Evolutionary conservation across 345 rosid species (phyloP).

Genomic region (Bruguiera gymnorhiza): DNA sequence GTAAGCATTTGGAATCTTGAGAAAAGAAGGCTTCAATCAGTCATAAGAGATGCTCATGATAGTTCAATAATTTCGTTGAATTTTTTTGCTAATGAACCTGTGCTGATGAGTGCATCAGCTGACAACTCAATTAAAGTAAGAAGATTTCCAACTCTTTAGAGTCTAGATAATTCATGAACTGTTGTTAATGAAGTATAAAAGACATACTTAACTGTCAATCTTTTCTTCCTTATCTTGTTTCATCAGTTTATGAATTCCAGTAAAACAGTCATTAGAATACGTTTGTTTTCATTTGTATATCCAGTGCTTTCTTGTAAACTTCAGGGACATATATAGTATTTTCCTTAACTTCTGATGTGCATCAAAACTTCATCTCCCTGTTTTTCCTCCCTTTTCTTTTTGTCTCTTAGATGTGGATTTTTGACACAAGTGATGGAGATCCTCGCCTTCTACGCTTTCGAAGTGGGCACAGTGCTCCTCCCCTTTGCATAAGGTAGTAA

Average conservation of each 20-base stretch:
- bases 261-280: too few species aligned
- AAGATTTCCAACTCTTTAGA: background rate
- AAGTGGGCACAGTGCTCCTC: conserved; percentile 98
- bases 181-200: too few species aligned
- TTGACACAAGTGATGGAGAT: conserved; percentile 90
- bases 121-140: conserved; percentile 94
- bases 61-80: conserved; percentile 70
- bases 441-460: conserved; percentile 95
- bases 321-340: background rate
- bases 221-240: too few species aligned
- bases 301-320: too few species aligned
- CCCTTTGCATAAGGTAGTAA: conserved; percentile 79
- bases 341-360: background rate
- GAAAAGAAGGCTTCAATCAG: conserved; percentile 82
- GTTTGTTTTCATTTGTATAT: too few species aligned
- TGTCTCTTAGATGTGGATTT: conserved; percentile 81
- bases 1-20: conserved; percentile 97
- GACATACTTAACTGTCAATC: too few species aligned
- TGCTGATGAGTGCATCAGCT: conserved; percentile 86
- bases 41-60: conserved; percentile 92
- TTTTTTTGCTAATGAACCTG: conserved; percentile 95
- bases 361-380: background rate
- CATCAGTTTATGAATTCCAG: too few species aligned
- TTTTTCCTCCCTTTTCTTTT: background rate
- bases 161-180: too few species aligned